Evolutionary conservation across 2,329 filamentous ascomycete species (phyloP).

Genomic region (Talaromyces rugulosus): DNA sequence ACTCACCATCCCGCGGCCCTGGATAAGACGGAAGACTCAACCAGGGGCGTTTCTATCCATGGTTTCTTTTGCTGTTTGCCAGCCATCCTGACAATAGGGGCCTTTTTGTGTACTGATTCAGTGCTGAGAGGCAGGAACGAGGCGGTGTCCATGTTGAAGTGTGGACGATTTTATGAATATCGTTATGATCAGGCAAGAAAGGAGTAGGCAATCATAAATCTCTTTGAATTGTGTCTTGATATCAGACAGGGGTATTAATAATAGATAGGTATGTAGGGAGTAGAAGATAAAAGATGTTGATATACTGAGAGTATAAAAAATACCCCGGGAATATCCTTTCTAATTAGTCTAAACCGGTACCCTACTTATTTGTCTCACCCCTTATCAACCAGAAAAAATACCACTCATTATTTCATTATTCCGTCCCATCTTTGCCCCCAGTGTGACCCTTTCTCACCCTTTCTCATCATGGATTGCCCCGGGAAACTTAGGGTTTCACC

Average conservation of each 20-base stretch:
- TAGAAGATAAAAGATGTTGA: no score
- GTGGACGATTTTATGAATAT: background rate
- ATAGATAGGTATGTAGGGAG: background rate
- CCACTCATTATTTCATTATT: background rate
- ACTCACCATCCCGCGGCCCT: conserved; percentile 67
- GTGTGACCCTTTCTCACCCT: background rate
- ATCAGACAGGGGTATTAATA: background rate
- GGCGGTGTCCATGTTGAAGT: background rate
- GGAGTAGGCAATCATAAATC: background rate
- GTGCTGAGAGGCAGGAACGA: background rate
- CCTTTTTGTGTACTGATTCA: background rate
- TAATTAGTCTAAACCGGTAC: background rate
- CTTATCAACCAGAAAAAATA: background rate
- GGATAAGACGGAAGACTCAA: conserved; percentile 64
- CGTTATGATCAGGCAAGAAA: background rate
- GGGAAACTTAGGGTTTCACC: conserved; percentile 13
- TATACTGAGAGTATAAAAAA: no score
- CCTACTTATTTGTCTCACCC: background rate
- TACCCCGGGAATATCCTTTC: no score
- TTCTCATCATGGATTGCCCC: background rate
- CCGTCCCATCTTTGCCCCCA: background rate
- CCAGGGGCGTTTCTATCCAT: conserved; percentile 69
- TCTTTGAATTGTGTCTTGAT: background rate
- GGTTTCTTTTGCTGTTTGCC: conserved; percentile 41
- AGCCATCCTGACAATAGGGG: background rate